phyloP scores from a whole-genome alignment of 208 protist species.

The Plasmodiophora brassicae region DNA sequence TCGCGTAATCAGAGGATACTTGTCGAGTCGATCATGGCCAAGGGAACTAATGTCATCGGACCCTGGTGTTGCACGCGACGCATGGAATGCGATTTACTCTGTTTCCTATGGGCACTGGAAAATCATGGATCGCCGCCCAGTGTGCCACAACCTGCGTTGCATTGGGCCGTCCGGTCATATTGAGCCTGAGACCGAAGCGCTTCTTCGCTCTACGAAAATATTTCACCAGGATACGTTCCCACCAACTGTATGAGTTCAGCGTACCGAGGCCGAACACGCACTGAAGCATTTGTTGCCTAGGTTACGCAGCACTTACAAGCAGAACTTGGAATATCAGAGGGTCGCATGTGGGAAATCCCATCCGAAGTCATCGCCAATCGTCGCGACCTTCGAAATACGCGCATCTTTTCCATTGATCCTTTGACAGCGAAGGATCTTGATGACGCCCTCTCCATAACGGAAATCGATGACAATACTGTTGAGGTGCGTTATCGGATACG shows the following conservation, averaged over 20 bases:
- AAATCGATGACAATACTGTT: conserved; percentile 1
- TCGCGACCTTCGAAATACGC: background rate
- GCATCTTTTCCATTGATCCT: conserved; percentile 39
- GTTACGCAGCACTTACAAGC: no score
- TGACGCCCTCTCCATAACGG: conserved; percentile 36
- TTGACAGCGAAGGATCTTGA: conserved; percentile 39
- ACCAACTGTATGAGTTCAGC: no score
- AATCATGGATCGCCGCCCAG: background rate
- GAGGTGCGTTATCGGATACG: background rate
- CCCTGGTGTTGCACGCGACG: background rate
- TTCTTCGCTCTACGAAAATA: background rate
- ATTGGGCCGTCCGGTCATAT: background rate
- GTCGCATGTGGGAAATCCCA: background rate
- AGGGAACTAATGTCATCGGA: background rate
- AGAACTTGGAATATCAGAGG: no score
- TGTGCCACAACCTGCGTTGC: background rate
- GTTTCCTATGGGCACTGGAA: background rate
- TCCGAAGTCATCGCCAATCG: background rate
- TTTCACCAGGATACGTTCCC: background rate
- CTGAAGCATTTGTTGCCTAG: no score
- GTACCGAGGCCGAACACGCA: no score
- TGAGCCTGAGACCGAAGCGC: background rate
- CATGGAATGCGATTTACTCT: background rate
- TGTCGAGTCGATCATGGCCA: background rate
- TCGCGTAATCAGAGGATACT: background rate